phyloP scores from a whole-genome alignment of 805 yeast genomes.

The Candida silvatica region DNA sequence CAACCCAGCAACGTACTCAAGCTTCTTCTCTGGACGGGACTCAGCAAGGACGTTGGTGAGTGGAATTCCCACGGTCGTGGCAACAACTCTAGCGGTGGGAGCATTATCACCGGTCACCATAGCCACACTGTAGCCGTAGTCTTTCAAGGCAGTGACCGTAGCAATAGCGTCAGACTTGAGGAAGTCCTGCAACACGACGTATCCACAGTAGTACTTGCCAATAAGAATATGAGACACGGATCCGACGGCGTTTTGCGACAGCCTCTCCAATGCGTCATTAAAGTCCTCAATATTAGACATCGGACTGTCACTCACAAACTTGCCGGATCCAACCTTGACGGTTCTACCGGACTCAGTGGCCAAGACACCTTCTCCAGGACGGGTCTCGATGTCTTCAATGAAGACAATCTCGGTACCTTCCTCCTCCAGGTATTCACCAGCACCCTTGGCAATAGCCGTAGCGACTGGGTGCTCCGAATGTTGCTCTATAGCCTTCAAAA shows the following conservation, averaged over 20 bases:
- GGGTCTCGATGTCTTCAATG: conserved; percentile 27
- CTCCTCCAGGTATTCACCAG: conserved; percentile 6
- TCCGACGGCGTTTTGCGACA: conserved; percentile 5
- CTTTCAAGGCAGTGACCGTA: conserved; percentile 47
- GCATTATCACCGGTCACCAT: conserved; percentile 86
- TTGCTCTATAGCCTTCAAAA: conserved; percentile 51
- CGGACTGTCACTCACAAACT: conserved; percentile 25
- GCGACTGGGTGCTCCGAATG: conserved; percentile 88
- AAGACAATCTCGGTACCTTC: conserved; percentile 6
- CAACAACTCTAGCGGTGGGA: conserved; percentile 56
- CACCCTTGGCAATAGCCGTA: conserved; percentile 45
- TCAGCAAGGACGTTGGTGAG: conserved; percentile 60
- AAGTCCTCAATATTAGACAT: conserved; percentile 16
- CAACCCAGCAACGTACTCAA: conserved; percentile 50
- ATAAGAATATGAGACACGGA: conserved; percentile 37
- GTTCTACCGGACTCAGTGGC: conserved; percentile 18
- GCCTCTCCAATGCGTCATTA: conserved; percentile 3
- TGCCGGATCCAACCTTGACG: conserved; percentile 50
- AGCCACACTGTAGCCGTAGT: conserved; percentile 54
- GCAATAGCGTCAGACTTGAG: conserved; percentile 56
- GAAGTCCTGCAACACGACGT: conserved; percentile 57
- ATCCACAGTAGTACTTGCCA: conserved; percentile 52
- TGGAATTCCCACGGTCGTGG: conserved; percentile 59
- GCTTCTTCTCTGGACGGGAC: conserved; percentile 71
- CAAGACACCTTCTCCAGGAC: conserved; percentile 38